Percentiles rank a stretch among this genome's conserved stretches.
Evolutionary conservation across 129 eudicot genomes (phyloP).

Genomic region (Helianthus annuus): HanXRQr2.0-SUNRISE NC_035443.2:29264925-29265424

Average conservation of each 20-base stretch:
- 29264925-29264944: conserved; percentile 20
- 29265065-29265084: conserved; percentile 19
- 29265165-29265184: conserved; percentile 11
- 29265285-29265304: not conserved
- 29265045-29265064: not conserved
- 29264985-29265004: not conserved
- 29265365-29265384: conserved; percentile 42
- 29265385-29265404: conserved; percentile 52
- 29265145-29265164: conserved; percentile 10
- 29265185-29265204: conserved; percentile 21
- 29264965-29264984: not conserved
- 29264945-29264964: not conserved
- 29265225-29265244: not conserved
- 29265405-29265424: conserved; percentile 36
- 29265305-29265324: conserved; percentile 56
- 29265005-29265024: no score
- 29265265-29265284: not conserved
- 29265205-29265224: conserved; percentile 4
- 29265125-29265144: conserved; percentile 33
- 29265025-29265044: not conserved
- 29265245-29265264: not conserved
- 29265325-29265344: conserved; percentile 40
- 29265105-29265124: conserved; percentile 11
- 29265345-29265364: conserved; percentile 16
- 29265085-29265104: conserved; percentile 23